These are phyloP conservation scores for Xylaria sp. DNA, from an alignment of 2,329 filamentous ascomycete species.

Conservation along the genomic window DNA sequence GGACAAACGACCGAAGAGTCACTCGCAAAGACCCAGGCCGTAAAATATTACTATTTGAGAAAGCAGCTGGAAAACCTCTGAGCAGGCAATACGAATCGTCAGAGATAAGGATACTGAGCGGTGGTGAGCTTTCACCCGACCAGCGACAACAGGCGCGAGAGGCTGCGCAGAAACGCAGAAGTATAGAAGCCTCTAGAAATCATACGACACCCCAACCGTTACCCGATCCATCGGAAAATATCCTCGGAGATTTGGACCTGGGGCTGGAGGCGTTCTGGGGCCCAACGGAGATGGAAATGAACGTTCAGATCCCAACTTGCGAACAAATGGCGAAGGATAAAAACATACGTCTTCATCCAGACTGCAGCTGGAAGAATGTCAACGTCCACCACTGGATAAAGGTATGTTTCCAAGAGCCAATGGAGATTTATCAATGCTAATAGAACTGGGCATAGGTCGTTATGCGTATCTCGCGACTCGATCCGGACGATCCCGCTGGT, in stretches of 20 bases:
- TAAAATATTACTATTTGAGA: conserved; percentile 89
- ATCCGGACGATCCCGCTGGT: conserved; percentile 76
- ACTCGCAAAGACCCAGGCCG: conserved; percentile 84
- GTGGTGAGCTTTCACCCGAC: conserved; percentile 74
- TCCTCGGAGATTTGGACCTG: conserved; percentile 81
- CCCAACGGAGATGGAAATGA: conserved; percentile 94
- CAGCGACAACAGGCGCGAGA: conserved; percentile 61
- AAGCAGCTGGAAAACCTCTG: conserved; percentile 80
- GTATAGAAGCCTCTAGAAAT: conserved; percentile 61
- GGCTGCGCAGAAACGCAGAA: conserved; percentile 61
- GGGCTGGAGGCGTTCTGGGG: conserved; percentile 78
- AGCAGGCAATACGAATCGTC: conserved; percentile 79
- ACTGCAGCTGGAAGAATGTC: conserved; percentile 93
- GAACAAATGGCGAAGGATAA: conserved; percentile 82
- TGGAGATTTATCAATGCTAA: not conserved
- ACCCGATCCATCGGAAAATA: conserved; percentile 70
- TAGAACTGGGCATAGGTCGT: conserved; percentile 71
- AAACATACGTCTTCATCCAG: conserved; percentile 76
- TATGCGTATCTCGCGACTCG: conserved; percentile 87
- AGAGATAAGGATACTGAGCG: conserved; percentile 78
- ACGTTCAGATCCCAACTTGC: conserved; percentile 89
- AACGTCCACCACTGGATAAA: conserved; percentile 98
- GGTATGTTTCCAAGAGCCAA: conserved; percentile 57
- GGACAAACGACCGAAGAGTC: conserved; percentile 84
- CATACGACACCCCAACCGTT: conserved; percentile 55